phyloP scores from a whole-genome alignment of 1,139 yeast species.

The Candida pseudoviswanathii region DNA sequence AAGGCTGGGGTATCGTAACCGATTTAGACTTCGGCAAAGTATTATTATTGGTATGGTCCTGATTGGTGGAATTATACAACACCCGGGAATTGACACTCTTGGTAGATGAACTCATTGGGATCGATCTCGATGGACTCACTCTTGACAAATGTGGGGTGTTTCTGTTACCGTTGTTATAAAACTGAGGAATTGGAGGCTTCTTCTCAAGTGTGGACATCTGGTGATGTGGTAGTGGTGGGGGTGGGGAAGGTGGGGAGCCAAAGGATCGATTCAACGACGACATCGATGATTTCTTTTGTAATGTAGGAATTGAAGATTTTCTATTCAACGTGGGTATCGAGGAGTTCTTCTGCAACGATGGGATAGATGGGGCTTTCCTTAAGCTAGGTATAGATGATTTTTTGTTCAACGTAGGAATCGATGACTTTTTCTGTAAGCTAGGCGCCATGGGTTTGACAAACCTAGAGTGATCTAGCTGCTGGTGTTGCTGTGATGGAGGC shows the following conservation, averaged over 20 bases:
- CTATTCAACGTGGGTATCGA: constrained; percentile 19
- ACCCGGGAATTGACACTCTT: constrained; percentile 4
- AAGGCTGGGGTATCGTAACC: constrained; percentile 25
- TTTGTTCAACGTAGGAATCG: constrained; percentile 17
- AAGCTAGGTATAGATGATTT: constrained; percentile 17
- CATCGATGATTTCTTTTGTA: constrained; percentile 19
- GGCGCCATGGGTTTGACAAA: constrained; percentile 17
- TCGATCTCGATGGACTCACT: constrained; percentile 15
- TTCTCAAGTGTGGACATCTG: neutral
- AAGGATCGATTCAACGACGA: constrained; percentile 13
- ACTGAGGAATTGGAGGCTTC: constrained; percentile 11
- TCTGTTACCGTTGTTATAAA: neutral
- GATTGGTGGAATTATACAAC: constrained; percentile 10
- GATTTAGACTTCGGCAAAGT: constrained; percentile 15
- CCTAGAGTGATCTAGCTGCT: constrained; percentile 15
- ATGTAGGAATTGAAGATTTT: constrained; percentile 16
- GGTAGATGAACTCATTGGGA: constrained; percentile 10
- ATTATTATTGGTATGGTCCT: neutral
- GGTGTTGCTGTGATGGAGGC: constrained; percentile 17
- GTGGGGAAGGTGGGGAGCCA: constrained; percentile 20
- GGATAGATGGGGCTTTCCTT: constrained; percentile 19
- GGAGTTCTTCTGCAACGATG: constrained; percentile 19
- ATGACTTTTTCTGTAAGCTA: constrained; percentile 17
- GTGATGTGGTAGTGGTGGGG: constrained; percentile 16
- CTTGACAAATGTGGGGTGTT: constrained; percentile 11